Evolutionary conservation across 2,329 filamentous ascomycete species (phyloP).

Genomic region (Alternaria sp.): DNA sequence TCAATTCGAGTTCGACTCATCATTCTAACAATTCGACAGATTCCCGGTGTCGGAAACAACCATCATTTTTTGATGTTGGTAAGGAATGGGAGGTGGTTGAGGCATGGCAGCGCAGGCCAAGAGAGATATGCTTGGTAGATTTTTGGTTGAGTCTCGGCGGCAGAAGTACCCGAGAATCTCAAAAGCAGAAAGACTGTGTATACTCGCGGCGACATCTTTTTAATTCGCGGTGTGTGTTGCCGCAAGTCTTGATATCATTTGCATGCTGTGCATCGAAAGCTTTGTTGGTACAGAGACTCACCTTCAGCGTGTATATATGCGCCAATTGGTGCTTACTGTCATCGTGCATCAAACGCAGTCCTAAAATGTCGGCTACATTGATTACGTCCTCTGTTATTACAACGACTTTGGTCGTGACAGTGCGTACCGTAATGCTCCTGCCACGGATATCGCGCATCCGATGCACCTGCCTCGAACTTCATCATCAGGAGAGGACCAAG

Average conservation of each 20-base stretch:
- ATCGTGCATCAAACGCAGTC: not conserved
- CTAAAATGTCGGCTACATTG: not conserved
- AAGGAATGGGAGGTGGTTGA: not conserved
- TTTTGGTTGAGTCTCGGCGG: not conserved
- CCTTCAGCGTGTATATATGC: not conserved
- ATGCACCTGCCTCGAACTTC: not conserved
- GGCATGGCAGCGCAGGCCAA: not conserved
- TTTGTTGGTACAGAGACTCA: not conserved
- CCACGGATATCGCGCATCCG: not conserved
- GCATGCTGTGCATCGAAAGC: not conserved
- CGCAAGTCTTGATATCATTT: no score
- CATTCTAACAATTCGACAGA: conserved; percentile 4
- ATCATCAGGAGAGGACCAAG: not conserved
- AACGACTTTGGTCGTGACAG: not conserved
- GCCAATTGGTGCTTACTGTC: not conserved
- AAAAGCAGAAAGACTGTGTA: not conserved
- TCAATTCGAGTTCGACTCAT: not conserved
- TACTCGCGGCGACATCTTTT: not conserved
- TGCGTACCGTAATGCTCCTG: not conserved
- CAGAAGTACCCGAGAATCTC: not conserved
- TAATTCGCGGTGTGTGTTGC: not conserved
- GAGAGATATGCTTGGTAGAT: not conserved
- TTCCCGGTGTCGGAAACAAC: conserved; percentile 26
- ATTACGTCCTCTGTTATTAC: not conserved
- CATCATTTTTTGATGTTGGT: conserved; percentile 12